Conservation (phyloP, 2,329 filamentous ascomycete species). For the Colletotrichum sp. region DNA sequence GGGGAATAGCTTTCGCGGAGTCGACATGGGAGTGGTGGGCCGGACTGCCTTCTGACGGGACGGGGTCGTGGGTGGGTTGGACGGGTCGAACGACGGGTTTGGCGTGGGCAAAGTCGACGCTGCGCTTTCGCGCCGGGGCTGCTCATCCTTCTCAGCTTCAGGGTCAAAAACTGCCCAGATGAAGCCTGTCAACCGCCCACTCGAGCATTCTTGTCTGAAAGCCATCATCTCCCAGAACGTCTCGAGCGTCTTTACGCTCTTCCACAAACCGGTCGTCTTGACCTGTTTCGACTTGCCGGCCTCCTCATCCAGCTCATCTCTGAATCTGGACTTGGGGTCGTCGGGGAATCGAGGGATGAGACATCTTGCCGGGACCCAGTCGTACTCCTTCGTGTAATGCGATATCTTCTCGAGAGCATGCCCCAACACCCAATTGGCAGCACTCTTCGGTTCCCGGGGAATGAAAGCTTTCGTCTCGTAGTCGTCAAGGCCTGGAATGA, state of each 20-base stretch:
- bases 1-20: constrained; percentile 37
- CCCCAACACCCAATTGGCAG: constrained; percentile 71
- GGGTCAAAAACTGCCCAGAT: constrained; percentile 89
- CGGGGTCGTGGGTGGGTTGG: constrained; percentile 34
- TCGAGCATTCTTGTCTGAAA: constrained; percentile 93
- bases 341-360: constrained; percentile 92
- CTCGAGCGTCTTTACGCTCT: constrained; percentile 81
- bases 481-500: constrained; percentile 86
- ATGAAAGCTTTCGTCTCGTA: constrained; percentile 82
- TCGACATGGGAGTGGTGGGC: constrained; percentile 34
- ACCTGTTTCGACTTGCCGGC: constrained; percentile 61
- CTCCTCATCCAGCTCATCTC: constrained; percentile 89
- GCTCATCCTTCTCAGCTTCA: constrained; percentile 17
- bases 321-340: constrained; percentile 90
- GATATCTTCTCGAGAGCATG: constrained; percentile 72
- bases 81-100: constrained; percentile 30
- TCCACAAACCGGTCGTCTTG: constrained; percentile 74
- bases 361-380: constrained; percentile 75
- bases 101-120: constrained; percentile 28
- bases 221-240: constrained; percentile 99
- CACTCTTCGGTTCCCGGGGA: constrained; percentile 58
- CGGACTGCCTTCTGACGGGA: constrained; percentile 28
- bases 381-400: constrained; percentile 63
- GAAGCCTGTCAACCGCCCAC: constrained; percentile 90
- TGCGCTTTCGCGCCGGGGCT: neutral